Evolutionary conservation across 23 red algal genomes (phyloP).

Genomic region (Gracilaria caudata): DNA sequence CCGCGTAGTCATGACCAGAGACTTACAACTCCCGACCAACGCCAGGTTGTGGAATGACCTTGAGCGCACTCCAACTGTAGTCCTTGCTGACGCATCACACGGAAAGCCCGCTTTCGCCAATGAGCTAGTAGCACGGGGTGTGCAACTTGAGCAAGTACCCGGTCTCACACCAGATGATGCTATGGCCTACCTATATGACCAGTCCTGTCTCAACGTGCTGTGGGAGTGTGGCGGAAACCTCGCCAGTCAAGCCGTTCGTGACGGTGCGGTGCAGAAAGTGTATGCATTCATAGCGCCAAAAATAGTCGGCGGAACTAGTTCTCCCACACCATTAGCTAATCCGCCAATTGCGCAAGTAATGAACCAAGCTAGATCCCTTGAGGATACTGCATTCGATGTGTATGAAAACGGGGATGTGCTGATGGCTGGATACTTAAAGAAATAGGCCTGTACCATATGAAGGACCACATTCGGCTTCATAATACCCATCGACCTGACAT

Average conservation of each 20-base stretch:
- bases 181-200: conserved; percentile 66
- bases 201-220: conserved; percentile 69
- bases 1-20: conserved; percentile 68
- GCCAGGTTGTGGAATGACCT: conserved; percentile 55
- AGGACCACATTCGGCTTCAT: neutral
- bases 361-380: conserved; percentile 44
- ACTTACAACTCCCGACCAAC: conserved; percentile 25
- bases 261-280: conserved; percentile 79
- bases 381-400: neutral
- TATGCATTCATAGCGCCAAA: conserved; percentile 91
- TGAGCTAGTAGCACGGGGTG: conserved; percentile 47
- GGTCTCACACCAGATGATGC: conserved; percentile 36
- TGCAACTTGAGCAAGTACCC: conserved; percentile 50
- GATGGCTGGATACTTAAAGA: conserved; percentile 42
- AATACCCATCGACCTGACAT: neutral
- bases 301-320: conserved; percentile 72
- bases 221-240: conserved; percentile 96
- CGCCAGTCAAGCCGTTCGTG: conserved; percentile 72
- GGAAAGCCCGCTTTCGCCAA: conserved; percentile 13
- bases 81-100: conserved; percentile 48
- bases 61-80: conserved; percentile 30
- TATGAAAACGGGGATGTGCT: conserved; percentile 64
- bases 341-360: conserved; percentile 25
- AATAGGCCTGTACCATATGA: neutral
- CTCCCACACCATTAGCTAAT: conserved; percentile 32